Percentiles rank a stretch among this genome's conserved stretches.
Evolutionary conservation across 169 alveolate genomes (phyloP).

Genomic region (Eimeria brunetti): DNA sequence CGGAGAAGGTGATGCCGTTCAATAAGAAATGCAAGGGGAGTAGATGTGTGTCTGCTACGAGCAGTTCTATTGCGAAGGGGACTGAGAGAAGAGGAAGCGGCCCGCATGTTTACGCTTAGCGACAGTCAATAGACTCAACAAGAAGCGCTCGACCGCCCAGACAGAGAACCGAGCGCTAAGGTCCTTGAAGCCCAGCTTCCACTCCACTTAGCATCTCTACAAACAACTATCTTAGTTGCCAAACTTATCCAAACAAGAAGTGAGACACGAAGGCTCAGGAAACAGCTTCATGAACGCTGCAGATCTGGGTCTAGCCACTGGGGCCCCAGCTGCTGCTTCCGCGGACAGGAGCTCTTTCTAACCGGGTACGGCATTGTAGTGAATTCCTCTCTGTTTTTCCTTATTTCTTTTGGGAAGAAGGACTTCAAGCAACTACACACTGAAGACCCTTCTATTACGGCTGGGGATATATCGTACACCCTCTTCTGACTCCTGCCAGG

Average conservation of each 20-base stretch:
- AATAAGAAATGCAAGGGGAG: neutral
- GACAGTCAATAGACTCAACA: slow-evolving; percentile 36
- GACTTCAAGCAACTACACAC: slow-evolving; percentile 17
- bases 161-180: slow-evolving; percentile 8
- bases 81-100: neutral
- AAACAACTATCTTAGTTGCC: neutral
- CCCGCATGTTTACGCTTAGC: neutral
- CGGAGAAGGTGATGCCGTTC: neutral
- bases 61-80: neutral
- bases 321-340: slow-evolving; percentile 72
- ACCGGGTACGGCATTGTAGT: neutral
- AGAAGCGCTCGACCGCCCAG: slow-evolving; percentile 48
- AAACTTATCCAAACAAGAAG: neutral
- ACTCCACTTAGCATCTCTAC: neutral
- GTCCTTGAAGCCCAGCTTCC: slow-evolving; percentile 40
- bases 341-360: neutral
- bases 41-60: neutral
- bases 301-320: slow-evolving; percentile 53
- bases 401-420: neutral
- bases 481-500: neutral
- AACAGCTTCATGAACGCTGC: neutral
- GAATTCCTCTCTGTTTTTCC: neutral
- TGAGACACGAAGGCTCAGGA: neutral
- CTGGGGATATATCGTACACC: neutral
- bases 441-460: neutral